Percentiles rank a stretch among this genome's conserved stretches.
These are phyloP conservation scores for Paramecium octaurelia DNA, from an alignment of 73 alveolate species.

Conservation along the genomic window DNA sequence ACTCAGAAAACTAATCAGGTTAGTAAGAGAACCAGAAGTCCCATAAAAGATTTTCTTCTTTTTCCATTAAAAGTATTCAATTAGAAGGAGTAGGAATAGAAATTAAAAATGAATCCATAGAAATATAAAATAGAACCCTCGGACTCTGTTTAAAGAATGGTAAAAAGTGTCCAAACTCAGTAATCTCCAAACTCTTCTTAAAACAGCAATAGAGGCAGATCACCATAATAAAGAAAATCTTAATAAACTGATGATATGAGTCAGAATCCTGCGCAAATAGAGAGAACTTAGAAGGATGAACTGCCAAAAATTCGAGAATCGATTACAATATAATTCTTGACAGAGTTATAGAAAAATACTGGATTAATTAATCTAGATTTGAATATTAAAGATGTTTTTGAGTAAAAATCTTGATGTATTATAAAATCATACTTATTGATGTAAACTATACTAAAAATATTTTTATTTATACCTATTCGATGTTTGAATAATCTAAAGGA, in stretches of 20 bases:
- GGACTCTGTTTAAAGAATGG: not conserved
- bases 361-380: not conserved
- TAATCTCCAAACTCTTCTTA: not conserved
- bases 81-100: not conserved
- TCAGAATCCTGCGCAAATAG: not conserved
- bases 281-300: not conserved
- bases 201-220: not conserved
- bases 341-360: not conserved
- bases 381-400: not conserved
- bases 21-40: constrained; percentile 18
- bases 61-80: not conserved
- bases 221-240: not conserved
- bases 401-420: not conserved
- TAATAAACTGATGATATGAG: not conserved
- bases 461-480: not conserved
- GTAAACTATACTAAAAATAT: not conserved
- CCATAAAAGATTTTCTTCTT: not conserved
- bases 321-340: not conserved
- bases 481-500: not conserved
- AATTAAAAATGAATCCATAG: not conserved
- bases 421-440: not conserved
- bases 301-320: not conserved
- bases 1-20: not conserved
- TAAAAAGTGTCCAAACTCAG: not conserved
- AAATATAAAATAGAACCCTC: not conserved